Conservation (phyloP, 2,329 filamentous ascomycete species). For the Endothia cerciana region DNA sequence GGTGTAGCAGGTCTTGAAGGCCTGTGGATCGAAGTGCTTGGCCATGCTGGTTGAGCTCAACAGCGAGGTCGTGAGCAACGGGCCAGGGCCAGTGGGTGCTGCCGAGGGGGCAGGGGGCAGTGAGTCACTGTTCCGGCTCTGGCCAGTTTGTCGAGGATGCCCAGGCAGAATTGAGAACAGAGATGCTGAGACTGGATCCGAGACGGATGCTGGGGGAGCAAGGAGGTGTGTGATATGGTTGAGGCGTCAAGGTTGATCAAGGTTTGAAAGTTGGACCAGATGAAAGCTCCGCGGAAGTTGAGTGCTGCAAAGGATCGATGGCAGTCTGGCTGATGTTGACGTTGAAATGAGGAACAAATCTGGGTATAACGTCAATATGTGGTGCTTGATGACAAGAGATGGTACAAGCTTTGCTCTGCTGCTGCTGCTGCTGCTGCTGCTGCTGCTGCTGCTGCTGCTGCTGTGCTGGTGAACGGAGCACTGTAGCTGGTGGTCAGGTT, state of each 20-base stretch:
- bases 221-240: not conserved
- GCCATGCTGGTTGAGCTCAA: constrained; percentile 11
- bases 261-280: not conserved
- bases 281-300: no score
- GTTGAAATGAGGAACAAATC: not conserved
- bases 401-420: not conserved
- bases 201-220: not conserved
- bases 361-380: not conserved
- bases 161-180: no score
- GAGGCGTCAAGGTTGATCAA: not conserved
- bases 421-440: not conserved
- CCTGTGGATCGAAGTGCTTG: constrained; percentile 13
- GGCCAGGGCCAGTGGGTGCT: not conserved
- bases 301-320: not conserved
- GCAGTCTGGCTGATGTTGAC: not conserved
- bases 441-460: not conserved
- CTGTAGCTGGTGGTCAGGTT: not conserved
- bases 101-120: no score
- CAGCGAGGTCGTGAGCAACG: not conserved
- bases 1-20: constrained; percentile 28
- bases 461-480: not conserved
- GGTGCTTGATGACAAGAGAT: not conserved
- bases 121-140: no score
- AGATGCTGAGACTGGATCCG: no score
- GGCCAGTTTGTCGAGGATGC: no score